Evolutionary conservation across 2,329 filamentous ascomycete genomes (phyloP), one percentile per base, ranked within the genome.

Genomic region (Phaeophleospora eucalypticola): DNA sequence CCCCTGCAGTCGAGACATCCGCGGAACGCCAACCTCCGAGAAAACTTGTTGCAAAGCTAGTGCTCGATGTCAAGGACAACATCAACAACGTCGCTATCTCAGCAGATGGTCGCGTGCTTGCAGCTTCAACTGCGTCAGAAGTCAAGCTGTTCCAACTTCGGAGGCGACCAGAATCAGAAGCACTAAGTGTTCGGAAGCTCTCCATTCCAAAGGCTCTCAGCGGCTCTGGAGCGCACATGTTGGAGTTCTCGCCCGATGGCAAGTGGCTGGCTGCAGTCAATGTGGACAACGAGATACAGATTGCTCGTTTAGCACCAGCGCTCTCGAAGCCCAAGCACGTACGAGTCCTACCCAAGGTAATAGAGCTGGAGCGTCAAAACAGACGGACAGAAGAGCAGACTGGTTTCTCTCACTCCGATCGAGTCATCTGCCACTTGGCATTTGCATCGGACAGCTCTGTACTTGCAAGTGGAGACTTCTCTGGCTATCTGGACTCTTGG

Each of bases 401-500:
- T 39, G 60, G 64, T 47, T 74, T 74, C 14, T 77, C 86, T 44
- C 83, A 85, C 19, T 97, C 96, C 68, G 81, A 89, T 53, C 80
- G 86, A 63, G 84, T 77, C 36, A 82, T 97, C 55, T 83, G 79
- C 29, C 84, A 87, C 44, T 67, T 84, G 19, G 76, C 83, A 2
- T 96, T 97, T 66, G 90, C 89, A 8, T 74, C 83, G 4, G 86
- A 95, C 64, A 88, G 87, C 63, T 82, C 79, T 55, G 80, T 95
- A 52, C 72, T 97, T 38, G 89, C 86, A 7, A 80, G 83, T 21
- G 83, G 85, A 39, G 91, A 96, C 65, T 69, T 96, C 43, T 83
- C 86, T 36, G 93, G 93, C 36, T 89, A 84, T 66, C 75, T 97
- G 24, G 90, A 97, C 63, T 89, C 84, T 15, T 98, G 90, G 87